Percentiles rank a stretch among this genome's conserved stretches.
Evolutionary conservation across 768 basidiomycete species (phyloP).

Genomic region (Dentipellis fragilis): DNA sequence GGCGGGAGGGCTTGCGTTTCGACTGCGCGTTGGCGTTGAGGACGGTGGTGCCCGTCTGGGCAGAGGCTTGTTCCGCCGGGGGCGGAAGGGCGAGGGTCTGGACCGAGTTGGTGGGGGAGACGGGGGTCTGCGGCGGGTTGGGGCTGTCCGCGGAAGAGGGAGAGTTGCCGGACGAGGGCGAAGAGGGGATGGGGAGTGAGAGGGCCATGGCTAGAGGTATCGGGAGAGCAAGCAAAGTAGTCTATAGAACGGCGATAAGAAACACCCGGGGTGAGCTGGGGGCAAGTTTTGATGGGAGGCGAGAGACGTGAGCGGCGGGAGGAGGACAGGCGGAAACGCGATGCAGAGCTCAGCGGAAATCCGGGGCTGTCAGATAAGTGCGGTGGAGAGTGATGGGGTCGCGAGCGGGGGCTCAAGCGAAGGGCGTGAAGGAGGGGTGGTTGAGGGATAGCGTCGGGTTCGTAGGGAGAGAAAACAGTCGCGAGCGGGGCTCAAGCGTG

Average conservation of each 20-base stretch:
- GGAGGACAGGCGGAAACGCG: conserved; percentile 30
- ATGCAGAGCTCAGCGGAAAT: conserved; percentile 35
- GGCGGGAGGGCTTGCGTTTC: conserved; percentile 76
- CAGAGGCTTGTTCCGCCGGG: conserved; percentile 17
- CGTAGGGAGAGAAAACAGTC: conserved; percentile 20
- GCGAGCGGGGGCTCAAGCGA: conserved; percentile 11
- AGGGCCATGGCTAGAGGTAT: conserved; percentile 29
- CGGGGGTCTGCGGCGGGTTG: conserved; percentile 38
- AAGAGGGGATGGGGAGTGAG: conserved; percentile 28
- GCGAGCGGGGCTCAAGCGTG: conserved; percentile 51
- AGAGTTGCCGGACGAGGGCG: conserved; percentile 28
- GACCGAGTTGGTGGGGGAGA: conserved; percentile 28
- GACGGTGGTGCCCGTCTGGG: conserved; percentile 12
- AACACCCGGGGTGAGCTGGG: conserved; percentile 16
- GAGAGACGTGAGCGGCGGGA: not conserved
- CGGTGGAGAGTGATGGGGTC: conserved; percentile 1
- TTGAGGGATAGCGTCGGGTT: conserved; percentile 7
- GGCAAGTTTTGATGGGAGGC: conserved; percentile 17
- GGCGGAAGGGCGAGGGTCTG: conserved; percentile 26
- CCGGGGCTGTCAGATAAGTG: conserved; percentile 30
- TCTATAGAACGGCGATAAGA: conserved; percentile 1
- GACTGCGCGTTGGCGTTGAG: conserved; percentile 26
- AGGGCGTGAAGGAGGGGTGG: not conserved
- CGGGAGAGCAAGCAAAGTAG: not conserved
- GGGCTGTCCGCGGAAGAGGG: conserved; percentile 31